These are phyloP conservation scores for Aspergillus melleus DNA, from an alignment of 2,329 filamentous ascomycete genomes.

Conservation along the genomic window DNA sequence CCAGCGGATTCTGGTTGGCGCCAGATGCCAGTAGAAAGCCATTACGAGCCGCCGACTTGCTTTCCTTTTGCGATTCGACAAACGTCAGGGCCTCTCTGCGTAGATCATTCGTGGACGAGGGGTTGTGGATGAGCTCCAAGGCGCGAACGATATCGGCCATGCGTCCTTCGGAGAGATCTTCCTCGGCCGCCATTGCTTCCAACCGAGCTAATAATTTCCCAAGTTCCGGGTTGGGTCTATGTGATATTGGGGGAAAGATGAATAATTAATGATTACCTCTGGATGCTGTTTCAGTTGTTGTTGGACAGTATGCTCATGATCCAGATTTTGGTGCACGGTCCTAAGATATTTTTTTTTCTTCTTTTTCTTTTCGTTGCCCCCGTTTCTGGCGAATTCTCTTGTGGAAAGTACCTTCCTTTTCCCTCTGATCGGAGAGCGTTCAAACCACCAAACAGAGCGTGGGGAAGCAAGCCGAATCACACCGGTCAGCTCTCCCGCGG, in stretches of 20 bases:
- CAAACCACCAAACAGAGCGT: background rate
- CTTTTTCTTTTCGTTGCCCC: background rate
- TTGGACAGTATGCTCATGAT: conserved; percentile 15
- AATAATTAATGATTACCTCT: conserved; percentile 6
- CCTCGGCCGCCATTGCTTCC: conserved; percentile 34
- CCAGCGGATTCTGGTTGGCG: conserved; percentile 70
- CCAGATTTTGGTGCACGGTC: conserved; percentile 8
- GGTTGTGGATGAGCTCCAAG: conserved; percentile 81
- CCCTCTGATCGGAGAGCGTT: background rate
- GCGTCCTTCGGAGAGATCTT: conserved; percentile 37
- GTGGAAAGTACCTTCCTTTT: background rate
- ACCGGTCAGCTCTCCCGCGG: conserved; percentile 7
- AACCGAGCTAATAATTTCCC: background rate
- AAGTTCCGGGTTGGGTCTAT: background rate
- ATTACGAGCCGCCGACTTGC: conserved; percentile 76
- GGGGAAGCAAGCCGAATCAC: background rate
- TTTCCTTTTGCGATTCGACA: conserved; percentile 80
- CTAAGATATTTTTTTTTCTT: background rate
- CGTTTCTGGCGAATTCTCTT: background rate
- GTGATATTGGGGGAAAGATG: background rate
- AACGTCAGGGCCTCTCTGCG: conserved; percentile 81
- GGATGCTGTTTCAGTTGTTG: conserved; percentile 10
- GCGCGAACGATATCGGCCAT: conserved; percentile 70
- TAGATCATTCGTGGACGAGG: conserved; percentile 75
- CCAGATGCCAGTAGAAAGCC: conserved; percentile 82